These are phyloP conservation scores for Murraya paniculata DNA, from an alignment of 345 rosid species.

Conservation along the genomic window DNA sequence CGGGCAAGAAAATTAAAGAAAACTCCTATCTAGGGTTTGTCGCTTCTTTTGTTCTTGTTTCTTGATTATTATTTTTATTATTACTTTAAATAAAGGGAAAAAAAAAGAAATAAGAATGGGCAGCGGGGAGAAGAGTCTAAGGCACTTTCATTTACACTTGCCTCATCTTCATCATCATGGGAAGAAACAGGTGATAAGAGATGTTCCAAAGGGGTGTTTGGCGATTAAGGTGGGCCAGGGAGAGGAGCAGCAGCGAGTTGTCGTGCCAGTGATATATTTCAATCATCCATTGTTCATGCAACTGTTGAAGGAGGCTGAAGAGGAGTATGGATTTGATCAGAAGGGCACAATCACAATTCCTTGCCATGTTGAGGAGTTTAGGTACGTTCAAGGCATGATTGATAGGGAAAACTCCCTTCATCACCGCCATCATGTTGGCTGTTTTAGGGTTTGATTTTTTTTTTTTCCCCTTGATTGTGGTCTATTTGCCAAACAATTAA, in stretches of 20 bases:
- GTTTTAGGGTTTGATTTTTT: slow-evolving; percentile 56
- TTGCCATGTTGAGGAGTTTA: slow-evolving; percentile 55
- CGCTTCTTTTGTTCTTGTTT: neutral
- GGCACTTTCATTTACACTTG: slow-evolving; percentile 23
- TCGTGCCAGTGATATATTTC: slow-evolving; percentile 53
- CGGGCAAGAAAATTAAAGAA: neutral
- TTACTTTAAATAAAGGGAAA: no score
- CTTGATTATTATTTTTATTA: neutral
- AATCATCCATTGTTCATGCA: slow-evolving; percentile 63
- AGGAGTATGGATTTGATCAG: slow-evolving; percentile 66
- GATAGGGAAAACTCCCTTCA: slow-evolving; percentile 53
- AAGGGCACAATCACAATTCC: slow-evolving; percentile 62
- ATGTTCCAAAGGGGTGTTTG: slow-evolving; percentile 59
- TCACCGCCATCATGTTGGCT: slow-evolving; percentile 50
- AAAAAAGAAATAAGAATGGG: slow-evolving; percentile 28
- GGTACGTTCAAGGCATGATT: slow-evolving; percentile 51
- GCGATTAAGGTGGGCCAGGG: slow-evolving; percentile 57
- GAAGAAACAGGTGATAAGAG: slow-evolving; percentile 34
- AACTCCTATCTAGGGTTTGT: neutral
- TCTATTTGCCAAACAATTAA: no score
- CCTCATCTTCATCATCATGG: slow-evolving; percentile 24
- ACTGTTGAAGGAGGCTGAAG: slow-evolving; percentile 58
- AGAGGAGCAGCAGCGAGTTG: slow-evolving; percentile 47
- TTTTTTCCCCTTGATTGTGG: no score
- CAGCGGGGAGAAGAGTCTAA: slow-evolving; percentile 33